Evolutionary conservation across 768 basidiomycete genomes (phyloP).

Genomic region (Mycena indigotica): DNA sequence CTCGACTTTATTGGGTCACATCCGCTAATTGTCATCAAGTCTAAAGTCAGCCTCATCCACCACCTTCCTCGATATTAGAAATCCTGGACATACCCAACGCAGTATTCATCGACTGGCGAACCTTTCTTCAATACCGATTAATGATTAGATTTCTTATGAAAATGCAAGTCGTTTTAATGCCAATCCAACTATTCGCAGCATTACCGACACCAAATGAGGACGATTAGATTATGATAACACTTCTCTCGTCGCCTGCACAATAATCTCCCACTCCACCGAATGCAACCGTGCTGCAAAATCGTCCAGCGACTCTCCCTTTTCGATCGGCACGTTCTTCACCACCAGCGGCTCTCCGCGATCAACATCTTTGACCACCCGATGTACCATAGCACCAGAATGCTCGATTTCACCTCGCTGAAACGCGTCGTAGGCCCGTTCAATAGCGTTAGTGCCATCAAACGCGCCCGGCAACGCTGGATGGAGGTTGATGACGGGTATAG

Average conservation of each 20-base stretch:
- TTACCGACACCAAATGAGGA: no score
- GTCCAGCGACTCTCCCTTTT: slow-evolving; percentile 70
- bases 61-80: no score
- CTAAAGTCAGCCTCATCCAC: no score
- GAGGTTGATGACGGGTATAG: slow-evolving; percentile 92
- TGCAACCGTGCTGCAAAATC: slow-evolving; percentile 80
- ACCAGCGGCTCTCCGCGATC: slow-evolving; percentile 90
- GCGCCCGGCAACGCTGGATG: slow-evolving; percentile 95
- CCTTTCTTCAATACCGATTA: no score
- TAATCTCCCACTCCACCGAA: slow-evolving; percentile 82
- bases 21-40: no score
- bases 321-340: slow-evolving; percentile 75
- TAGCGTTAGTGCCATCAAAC: slow-evolving; percentile 95
- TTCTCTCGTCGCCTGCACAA: slow-evolving; percentile 73
- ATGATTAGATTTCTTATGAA: no score
- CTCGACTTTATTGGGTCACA: no score
- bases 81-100: no score
- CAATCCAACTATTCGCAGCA: no score
- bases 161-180: no score
- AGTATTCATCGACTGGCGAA: no score
- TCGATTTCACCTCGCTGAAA: slow-evolving; percentile 81
- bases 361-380: slow-evolving; percentile 89
- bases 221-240: not conserved
- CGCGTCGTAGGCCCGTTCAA: slow-evolving; percentile 86
- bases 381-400: slow-evolving; percentile 88